Conservation (phyloP, 495 filamentous ascomycete genomes). For the Bacidia gigantensis region DNA sequence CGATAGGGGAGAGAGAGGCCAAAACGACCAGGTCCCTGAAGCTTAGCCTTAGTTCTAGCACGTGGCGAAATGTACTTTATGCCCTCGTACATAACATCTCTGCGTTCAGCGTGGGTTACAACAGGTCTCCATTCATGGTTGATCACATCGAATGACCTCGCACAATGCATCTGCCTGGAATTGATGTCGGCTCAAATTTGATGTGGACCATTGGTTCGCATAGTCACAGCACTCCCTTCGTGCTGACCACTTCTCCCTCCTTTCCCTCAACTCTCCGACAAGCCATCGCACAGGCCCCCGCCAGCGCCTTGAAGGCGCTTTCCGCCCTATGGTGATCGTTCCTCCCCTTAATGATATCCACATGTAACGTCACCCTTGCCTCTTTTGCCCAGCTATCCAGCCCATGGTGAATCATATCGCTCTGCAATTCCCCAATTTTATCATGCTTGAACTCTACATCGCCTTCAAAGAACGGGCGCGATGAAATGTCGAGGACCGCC, state of each 20-base stretch:
- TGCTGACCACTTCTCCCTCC: constrained; percentile 86
- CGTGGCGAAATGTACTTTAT: no score
- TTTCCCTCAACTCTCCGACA: constrained; percentile 58
- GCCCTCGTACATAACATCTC: no score
- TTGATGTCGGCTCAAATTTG: no score
- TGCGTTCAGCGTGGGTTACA: no score
- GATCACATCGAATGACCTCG: no score
- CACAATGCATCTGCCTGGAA: no score
- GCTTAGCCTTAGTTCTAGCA: no score
- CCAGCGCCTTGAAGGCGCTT: constrained; percentile 93
- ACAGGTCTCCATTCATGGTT: no score
- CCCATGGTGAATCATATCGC: constrained; percentile 95
- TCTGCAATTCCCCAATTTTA: constrained; percentile 84
- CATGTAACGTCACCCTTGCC: constrained; percentile 83
- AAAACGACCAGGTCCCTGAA: background rate
- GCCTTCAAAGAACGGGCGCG: constrained; percentile 72
- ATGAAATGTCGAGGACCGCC: constrained; percentile 87
- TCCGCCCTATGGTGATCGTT: constrained; percentile 97
- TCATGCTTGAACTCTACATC: constrained; percentile 71
- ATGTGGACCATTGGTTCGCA: no score
- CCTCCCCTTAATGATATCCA: constrained; percentile 71
- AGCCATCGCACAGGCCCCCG: constrained; percentile 66
- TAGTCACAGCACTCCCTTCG: constrained; percentile 59
- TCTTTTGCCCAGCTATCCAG: constrained; percentile 85
- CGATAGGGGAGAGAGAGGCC: constrained; percentile 5